Percentiles rank a stretch among this genome's conserved stretches.
phyloP scores from a whole-genome alignment of 2,329 filamentous ascomycete species.

The Diaporthe vexans region DNA sequence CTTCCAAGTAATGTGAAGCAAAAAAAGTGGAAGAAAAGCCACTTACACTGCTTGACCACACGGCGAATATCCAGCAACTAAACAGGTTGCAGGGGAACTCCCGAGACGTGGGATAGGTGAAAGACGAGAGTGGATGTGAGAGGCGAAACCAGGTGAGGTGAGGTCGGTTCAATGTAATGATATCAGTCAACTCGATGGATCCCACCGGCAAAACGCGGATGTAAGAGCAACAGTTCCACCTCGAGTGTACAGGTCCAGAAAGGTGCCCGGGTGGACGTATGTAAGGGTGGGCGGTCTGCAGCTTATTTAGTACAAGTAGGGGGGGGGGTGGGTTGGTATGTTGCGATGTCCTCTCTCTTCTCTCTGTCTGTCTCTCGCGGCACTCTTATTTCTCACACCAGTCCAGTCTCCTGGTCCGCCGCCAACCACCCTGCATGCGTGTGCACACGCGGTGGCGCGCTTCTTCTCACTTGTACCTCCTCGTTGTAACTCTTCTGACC shows the following conservation, averaged over 20 bases:
- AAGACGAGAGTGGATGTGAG: not conserved
- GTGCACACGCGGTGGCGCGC: conserved; percentile 17
- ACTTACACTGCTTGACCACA: conserved; percentile 8
- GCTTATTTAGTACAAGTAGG: conserved; percentile 28
- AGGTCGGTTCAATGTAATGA: conserved; percentile 11
- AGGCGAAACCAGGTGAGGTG: not conserved
- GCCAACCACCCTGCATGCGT: conserved; percentile 23
- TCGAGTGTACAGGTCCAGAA: conserved; percentile 20
- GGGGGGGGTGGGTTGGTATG: not conserved
- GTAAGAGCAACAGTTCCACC: conserved; percentile 15
- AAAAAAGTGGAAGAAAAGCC: not conserved
- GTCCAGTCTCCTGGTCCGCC: conserved; percentile 4
- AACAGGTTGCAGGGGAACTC: not conserved
- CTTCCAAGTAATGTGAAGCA: not conserved
- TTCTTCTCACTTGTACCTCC: not conserved
- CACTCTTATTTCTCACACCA: not conserved
- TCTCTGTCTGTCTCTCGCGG: too few relatives aligned
- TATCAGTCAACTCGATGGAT: conserved; percentile 15
- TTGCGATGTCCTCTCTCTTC: conserved; percentile 1
- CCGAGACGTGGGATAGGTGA: not conserved
- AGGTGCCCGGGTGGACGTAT: not conserved
- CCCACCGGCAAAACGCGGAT: conserved; percentile 31
- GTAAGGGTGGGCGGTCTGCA: conserved; percentile 35
- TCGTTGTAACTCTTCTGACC: conserved; percentile 5
- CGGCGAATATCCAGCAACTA: conserved; percentile 1